These are phyloP conservation scores for Scheffersomyces segobiensis DNA, from an alignment of 1,139 yeast genomes.

Conservation along the genomic window DNA sequence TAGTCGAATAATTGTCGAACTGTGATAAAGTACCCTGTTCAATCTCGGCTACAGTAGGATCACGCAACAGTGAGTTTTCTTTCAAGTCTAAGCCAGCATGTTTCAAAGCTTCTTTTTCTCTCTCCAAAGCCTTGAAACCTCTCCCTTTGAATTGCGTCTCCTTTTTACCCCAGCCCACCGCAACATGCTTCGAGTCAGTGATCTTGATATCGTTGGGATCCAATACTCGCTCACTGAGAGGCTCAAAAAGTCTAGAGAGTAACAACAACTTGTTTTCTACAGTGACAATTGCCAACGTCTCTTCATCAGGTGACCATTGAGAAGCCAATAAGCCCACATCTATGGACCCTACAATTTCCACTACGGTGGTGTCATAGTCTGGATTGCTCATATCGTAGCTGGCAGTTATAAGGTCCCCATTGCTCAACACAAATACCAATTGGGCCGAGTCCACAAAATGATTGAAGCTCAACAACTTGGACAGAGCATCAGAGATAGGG, in stretches of 20 bases:
- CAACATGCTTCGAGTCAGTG: slow-evolving; percentile 76
- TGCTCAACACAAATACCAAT: slow-evolving; percentile 58
- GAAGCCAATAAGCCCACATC: slow-evolving; percentile 78
- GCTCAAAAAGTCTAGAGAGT: slow-evolving; percentile 78
- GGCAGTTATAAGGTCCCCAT: slow-evolving; percentile 71
- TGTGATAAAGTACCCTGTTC: slow-evolving; percentile 66
- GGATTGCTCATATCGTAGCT: slow-evolving; percentile 54
- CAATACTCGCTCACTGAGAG: slow-evolving; percentile 64
- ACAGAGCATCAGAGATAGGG: slow-evolving; percentile 33
- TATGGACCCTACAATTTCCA: slow-evolving; percentile 82
- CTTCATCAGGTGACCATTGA: slow-evolving; percentile 91
- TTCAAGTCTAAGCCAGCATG: slow-evolving; percentile 67
- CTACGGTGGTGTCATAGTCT: slow-evolving; percentile 54
- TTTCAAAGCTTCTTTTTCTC: slow-evolving; percentile 58
- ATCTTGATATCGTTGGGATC: slow-evolving; percentile 60
- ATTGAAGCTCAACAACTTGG: slow-evolving; percentile 45
- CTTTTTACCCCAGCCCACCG: slow-evolving; percentile 98
- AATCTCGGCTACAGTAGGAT: slow-evolving; percentile 84
- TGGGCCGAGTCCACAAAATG: slow-evolving; percentile 69
- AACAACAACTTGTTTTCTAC: slow-evolving; percentile 61
- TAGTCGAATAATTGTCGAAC: slow-evolving; percentile 46
- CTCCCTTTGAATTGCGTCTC: slow-evolving; percentile 97
- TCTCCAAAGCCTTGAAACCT: slow-evolving; percentile 82
- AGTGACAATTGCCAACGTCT: slow-evolving; percentile 72
- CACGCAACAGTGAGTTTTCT: slow-evolving; percentile 63